Base-by-base conservation (phyloP, 208 protist genomes). In the Angomonas deanei region DNA sequence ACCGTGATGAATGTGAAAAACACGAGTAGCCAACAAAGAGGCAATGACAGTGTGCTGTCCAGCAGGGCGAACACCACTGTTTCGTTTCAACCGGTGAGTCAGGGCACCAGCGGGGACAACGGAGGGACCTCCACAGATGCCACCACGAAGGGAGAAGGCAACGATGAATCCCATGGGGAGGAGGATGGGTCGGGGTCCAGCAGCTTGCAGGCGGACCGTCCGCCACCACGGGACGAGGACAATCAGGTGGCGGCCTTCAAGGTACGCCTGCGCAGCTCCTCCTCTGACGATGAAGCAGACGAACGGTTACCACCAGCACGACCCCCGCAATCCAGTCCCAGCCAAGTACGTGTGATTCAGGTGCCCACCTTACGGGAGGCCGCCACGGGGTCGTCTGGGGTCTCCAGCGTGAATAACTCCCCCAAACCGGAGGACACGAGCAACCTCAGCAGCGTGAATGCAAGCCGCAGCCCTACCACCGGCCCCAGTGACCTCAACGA, bases 11-110 rank as follows among this genome's bases (percentile, higher is more conserved):
- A n/a, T 34, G 61, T 49, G 53, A 57, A 54, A 59, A 28, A 10
- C 26, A n/a, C n/a, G n/a, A 57, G 72, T 63, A 59, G 72, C 64
- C 34, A 69, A 65, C 5, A 34, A 55, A n/a, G 70, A 36, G 8
- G 64, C 61, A 17, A 58, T 63, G 24, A 17, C 49, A 28, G n/a
- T 49, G 24, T n/a, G 28, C 28, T 10, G 50, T 34, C 33, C 5
- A 31, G 6, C 21, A 28, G 8, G 23, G 6, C 19, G 23, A 31
- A 31, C 6, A 32, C 50, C 3, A 56, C n/a, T 13, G 24, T 11
- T 17, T 15, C 23, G 23, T n/a, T 26, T 28, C 23, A 15, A n/a
- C 6, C 21, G 13, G 30, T 11, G 21, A 31, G 50, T 28, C 6
- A 15, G 5, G 47, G 8, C 47, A 53, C 5, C 47, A 26, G 23